Evolutionary conservation across 495 filamentous ascomycete species (phyloP), one percentile per base, ranked within the genome.

Genomic region (Jackrogersella multiformis): DNA sequence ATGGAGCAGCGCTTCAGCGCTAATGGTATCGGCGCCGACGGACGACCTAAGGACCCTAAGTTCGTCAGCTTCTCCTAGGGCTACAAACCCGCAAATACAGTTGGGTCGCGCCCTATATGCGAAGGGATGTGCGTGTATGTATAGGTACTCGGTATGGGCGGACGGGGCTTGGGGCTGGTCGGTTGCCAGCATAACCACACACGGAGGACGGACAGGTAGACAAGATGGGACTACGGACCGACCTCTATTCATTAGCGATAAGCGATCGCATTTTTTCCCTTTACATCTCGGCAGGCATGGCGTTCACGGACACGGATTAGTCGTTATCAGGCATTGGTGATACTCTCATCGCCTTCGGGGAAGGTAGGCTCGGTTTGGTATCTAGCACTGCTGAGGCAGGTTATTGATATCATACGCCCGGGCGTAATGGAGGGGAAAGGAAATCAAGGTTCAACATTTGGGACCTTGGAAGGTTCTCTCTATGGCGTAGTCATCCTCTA

Each of bases 21-120:
- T 73, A 92, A 96, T 71, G 89, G 90, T 56, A 97, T 99, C 72
- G 93, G 88, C 9, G 81, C 89, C 13, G 96, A 98, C 77, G 95
- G 96, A 32, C 79, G 87, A 71, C 95, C 95, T 51, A 87, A 88
- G 75, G 95, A 97, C 84, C 92, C 93, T 58, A 97, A 96, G 81
- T 96, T 96, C 74, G 92, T 97, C 9, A 94, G 90, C 56, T 97
- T 97, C 77, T 95, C 92, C 23, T 96, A 53, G 74, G 24, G 24
- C 12, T 16, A 10, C 10, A 10, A 10, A n/a, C 9, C 5, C 1
- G 18, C 9, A 23, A 12, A 45, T 46, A 46, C n/a, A 21, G 18
- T 8, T 9, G 41, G 41, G 18, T 10, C 18, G 20, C 16, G 38
- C 1, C n/a, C 15, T 44, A 10, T 24, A 32, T 8, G 48, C 15